These are phyloP conservation scores for Yamadazyma endophytica DNA, from an alignment of 805 yeast genomes.

Conservation along the genomic window DNA sequence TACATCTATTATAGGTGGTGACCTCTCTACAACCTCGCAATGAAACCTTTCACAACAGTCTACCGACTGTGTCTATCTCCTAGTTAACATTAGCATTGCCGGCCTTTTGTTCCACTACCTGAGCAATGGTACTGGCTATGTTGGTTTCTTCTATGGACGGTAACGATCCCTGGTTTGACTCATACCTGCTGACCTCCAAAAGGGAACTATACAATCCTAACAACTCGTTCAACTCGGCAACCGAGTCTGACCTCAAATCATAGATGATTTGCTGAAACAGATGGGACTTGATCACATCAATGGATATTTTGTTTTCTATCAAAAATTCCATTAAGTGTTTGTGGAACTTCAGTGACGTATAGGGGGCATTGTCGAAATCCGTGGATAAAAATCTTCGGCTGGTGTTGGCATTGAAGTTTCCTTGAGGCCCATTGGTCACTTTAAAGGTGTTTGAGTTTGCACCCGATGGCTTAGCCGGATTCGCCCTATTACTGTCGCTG, in stretches of 20 bases:
- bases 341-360: slow-evolving; percentile 45
- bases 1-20: too few species aligned
- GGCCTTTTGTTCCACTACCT: slow-evolving; percentile 15
- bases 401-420: too few species aligned
- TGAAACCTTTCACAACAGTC: too few species aligned
- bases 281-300: slow-evolving; percentile 44
- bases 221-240: slow-evolving; percentile 44
- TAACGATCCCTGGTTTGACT: slow-evolving; percentile 7
- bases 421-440: not conserved
- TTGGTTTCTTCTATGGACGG: slow-evolving; percentile 20
- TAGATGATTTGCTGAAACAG: slow-evolving; percentile 49
- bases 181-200: slow-evolving; percentile 37
- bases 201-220: slow-evolving; percentile 41
- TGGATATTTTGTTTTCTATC: slow-evolving; percentile 49
- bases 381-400: slow-evolving; percentile 20
- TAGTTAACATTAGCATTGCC: slow-evolving; percentile 3
- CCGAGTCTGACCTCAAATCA: slow-evolving; percentile 46
- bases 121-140: slow-evolving; percentile 19
- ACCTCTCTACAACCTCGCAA: too few species aligned
- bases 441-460: slow-evolving; percentile 1
- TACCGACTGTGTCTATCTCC: too few species aligned
- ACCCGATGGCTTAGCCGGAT: not conserved
- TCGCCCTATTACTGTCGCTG: too few species aligned
- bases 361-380: slow-evolving; percentile 39
- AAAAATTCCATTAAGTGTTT: slow-evolving; percentile 47